Percentiles rank a stretch among this genome's conserved stretches.
Conservation (phyloP, 208 protist genomes). For the Trypanosoma rangeli region DNA sequence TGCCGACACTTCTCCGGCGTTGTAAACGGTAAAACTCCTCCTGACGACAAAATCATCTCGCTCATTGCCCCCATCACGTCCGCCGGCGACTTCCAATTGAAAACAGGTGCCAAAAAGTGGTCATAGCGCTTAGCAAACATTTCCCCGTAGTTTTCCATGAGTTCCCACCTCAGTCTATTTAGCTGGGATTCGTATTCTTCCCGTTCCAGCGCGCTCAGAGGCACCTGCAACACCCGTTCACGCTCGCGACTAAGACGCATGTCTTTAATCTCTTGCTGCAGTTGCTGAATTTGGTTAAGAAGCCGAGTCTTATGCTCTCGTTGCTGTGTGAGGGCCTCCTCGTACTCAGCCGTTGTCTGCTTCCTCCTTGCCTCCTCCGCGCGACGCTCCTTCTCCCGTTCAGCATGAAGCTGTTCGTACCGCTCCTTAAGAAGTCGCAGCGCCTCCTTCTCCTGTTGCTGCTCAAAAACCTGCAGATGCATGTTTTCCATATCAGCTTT, state of each 20-base stretch:
- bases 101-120: constrained; percentile 13
- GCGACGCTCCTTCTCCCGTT: constrained; percentile 10
- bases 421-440: constrained; percentile 26
- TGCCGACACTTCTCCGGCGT: constrained; percentile 29
- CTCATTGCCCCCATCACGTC: neutral
- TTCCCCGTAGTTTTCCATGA: constrained; percentile 9
- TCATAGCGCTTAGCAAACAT: constrained; percentile 19
- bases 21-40: constrained; percentile 44
- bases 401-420: constrained; percentile 23
- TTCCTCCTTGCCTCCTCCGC: constrained; percentile 12
- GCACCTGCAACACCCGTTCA: constrained; percentile 5
- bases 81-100: constrained; percentile 6
- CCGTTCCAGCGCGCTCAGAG: constrained; percentile 9
- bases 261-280: constrained; percentile 14
- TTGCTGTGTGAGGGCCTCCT: constrained; percentile 21
- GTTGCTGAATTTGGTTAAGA: neutral
- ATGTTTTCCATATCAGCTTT: constrained; percentile 18
- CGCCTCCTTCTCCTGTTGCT: constrained; percentile 24
- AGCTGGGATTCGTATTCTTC: constrained; percentile 9
- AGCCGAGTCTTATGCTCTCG: constrained; percentile 22
- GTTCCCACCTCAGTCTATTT: constrained; percentile 6
- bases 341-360: constrained; percentile 9
- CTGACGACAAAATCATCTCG: constrained; percentile 17
- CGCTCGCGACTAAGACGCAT: neutral
- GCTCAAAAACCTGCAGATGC: constrained; percentile 21